A percentile compares a stretch with the other conserved stretches of the same genome.
phyloP scores from a whole-genome alignment of 2,329 filamentous ascomycete species.

The Tolypocladium tropicale region DNA sequence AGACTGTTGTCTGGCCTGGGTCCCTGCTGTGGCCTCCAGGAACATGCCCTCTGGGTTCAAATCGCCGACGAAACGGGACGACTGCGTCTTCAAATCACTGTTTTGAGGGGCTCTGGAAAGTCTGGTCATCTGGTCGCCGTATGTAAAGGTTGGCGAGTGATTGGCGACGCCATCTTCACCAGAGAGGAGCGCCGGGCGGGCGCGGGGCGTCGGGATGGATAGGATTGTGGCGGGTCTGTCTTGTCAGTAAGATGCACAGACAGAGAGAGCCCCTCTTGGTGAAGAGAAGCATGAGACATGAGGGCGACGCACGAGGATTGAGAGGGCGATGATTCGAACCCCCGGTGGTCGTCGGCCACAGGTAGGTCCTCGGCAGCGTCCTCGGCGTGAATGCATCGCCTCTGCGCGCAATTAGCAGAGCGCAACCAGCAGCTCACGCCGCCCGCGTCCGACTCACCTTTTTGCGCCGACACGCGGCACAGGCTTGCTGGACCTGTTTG shows the following conservation, averaged over 20 bases:
- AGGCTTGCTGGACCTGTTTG: conserved; percentile 50
- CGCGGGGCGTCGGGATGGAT: not conserved
- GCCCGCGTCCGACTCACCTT: conserved; percentile 28
- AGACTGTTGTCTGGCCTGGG: conserved; percentile 22
- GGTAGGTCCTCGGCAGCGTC: conserved; percentile 18
- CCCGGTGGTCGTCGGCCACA: conserved; percentile 16
- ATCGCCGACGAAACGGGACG: conserved; percentile 45
- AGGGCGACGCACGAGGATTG: conserved; percentile 18
- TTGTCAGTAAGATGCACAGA: not conserved
- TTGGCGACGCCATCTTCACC: not conserved
- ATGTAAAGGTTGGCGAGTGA: not conserved
- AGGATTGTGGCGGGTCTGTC: not conserved
- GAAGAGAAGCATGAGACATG: not conserved
- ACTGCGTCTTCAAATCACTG: conserved; percentile 8
- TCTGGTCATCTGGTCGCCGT: not conserved
- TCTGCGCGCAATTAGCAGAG: conserved; percentile 17
- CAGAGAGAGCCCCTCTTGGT: too few relatives aligned
- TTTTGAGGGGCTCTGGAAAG: not conserved
- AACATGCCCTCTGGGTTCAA: conserved; percentile 51
- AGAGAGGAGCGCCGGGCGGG: not conserved
- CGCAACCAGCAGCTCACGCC: not conserved
- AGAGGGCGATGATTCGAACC: conserved; percentile 15
- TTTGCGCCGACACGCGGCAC: conserved; percentile 41
- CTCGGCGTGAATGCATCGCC: conserved; percentile 33
- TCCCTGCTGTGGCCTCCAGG: conserved; percentile 37